Conservation (phyloP, 306 rosid genomes). For the Albizia julibrissin region DNA sequence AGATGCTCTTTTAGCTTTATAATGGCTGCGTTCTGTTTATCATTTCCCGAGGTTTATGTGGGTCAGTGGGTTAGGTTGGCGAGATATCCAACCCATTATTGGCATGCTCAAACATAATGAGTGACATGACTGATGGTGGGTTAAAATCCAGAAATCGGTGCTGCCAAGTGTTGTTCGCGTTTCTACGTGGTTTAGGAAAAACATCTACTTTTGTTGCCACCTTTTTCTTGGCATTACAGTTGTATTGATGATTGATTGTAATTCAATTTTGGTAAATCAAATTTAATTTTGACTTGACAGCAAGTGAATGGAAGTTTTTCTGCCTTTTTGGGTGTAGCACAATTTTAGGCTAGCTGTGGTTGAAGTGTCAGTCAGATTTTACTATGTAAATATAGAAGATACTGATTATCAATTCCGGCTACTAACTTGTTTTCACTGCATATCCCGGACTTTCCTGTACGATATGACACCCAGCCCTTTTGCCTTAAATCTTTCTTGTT, state of each 20-base stretch:
- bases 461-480: constrained; percentile 2
- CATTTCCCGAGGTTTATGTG: neutral
- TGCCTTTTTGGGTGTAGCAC: neutral
- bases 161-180: neutral
- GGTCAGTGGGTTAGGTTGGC: neutral
- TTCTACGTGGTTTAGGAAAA: neutral
- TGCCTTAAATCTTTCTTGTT: neutral
- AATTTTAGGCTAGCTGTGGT: neutral
- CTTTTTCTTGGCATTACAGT: neutral
- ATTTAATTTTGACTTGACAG: neutral
- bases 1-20: neutral
- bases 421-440: constrained; percentile 5
- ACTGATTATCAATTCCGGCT: constrained; percentile 5
- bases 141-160: neutral
- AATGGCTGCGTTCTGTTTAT: neutral
- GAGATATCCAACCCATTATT: neutral
- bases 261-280: neutral
- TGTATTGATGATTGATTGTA: neutral
- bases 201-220: neutral
- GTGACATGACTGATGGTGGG: neutral
- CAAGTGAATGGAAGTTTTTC: neutral
- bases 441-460: constrained; percentile 5
- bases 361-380: neutral
- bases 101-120: neutral
- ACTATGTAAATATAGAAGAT: neutral